These are phyloP conservation scores for Peniophora sp. DNA, from an alignment of 1,284 basidiomycete genomes.

Conservation along the genomic window DNA sequence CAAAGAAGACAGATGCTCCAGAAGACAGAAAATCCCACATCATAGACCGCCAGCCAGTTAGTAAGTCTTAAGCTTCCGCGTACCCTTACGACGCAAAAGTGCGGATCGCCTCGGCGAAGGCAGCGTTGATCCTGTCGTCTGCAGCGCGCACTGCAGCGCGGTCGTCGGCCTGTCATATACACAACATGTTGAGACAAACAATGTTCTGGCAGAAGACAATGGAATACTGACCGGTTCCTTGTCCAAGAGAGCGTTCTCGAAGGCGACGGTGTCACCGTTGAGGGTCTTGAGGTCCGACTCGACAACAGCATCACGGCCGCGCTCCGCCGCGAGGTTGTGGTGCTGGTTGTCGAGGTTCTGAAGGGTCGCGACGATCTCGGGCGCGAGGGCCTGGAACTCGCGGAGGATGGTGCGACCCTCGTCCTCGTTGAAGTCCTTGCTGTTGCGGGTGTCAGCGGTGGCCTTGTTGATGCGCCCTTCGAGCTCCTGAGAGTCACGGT, in stretches of 20 bases:
- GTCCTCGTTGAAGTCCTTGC: background rate
- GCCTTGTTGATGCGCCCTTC: background rate
- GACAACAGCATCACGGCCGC: background rate
- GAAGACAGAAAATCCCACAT: no score
- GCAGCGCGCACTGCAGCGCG: no score
- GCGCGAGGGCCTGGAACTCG: background rate
- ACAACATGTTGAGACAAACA: no score
- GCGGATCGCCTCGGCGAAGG: no score
- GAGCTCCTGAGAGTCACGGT: background rate
- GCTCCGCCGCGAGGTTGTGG: background rate
- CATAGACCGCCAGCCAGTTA: no score
- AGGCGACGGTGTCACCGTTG: background rate
- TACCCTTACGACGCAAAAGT: no score
- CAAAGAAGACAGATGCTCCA: no score
- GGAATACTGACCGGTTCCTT: background rate
- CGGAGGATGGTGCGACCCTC: background rate
- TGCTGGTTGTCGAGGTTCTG: background rate
- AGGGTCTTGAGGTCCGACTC: background rate
- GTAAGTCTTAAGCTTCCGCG: no score
- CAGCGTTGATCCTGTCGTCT: no score
- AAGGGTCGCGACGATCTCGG: background rate
- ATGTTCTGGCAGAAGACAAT: no score
- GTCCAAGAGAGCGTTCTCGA: background rate
- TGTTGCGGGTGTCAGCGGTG: background rate
- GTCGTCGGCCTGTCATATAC: no score